Base-by-base conservation (phyloP, 2,329 filamentous ascomycete genomes). In the Epichloe coenophiala region DNA sequence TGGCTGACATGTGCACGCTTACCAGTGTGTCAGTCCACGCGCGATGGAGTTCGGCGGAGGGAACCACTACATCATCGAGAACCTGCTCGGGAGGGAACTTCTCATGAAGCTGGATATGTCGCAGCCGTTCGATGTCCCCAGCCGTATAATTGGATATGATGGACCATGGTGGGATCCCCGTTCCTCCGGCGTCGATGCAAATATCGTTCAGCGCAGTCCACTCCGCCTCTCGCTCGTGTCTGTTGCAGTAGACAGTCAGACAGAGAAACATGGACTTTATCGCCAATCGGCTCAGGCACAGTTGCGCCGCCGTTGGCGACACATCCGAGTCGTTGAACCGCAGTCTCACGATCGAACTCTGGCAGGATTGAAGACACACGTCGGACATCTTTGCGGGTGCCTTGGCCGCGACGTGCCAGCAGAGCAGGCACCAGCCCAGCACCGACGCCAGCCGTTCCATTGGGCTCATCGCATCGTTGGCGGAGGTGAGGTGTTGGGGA, bases 1-100 rank as follows among this genome's bases (percentile, higher is more conserved):
- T 17, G 5, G 1, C 41, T 2, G 36, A n/a, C 8, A 15, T 1
- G 15, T 31, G 11, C 13, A 11, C 45, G 3, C 62, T 51, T 58
- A 62, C 68, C 53, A 73, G 56, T 5, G 71, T 72, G 45, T 67
- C 64, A 52, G 63, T 65, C 57, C 68, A 67, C 0, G 62, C 53
- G 0, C 53, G 53, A 51, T 67, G 68, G 37, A 66, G 63, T n/a
- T 55, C 53, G 15, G 61, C 54, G 0, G 64, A 63, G 0, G 68
- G 67, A 23, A 73, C 40, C 0, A 68, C 63, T 2, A 61, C 59
- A 47, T 69, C 65, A 0, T 50, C 21, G 19, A 68, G 53, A 1
- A 52, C 52, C 0, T 50, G 33, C 0, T 46, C 48, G 0, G 49
- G 54, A 46, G 0, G 47, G 0, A 55, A 50, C 11, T 50, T 52